Evolutionary conservation across 2,329 filamentous ascomycete species (phyloP), one percentile per base, ranked within the genome.

Genomic region (Hypoxylon sp.): DNA sequence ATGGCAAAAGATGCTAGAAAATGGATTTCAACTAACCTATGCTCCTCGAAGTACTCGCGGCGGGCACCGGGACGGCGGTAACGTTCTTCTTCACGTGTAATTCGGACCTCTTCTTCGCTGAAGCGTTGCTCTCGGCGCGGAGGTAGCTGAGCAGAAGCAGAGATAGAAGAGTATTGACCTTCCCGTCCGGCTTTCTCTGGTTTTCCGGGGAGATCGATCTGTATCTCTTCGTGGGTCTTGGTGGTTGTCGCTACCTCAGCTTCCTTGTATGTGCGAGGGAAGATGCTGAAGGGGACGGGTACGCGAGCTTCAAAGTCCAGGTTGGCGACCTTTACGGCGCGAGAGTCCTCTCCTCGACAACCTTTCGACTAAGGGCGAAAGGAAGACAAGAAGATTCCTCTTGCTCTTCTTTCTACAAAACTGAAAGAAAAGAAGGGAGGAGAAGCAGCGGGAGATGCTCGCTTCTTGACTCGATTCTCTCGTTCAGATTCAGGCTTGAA

Each of bases 291-390:
- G 85, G 95, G 95, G 85, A 98, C 96, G 87, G 95, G 93, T 84
- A 97, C 92, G 84, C 93, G 92, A 85, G 94, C 93, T 92, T 97
- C 94, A 96, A 97, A 97, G 93, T 97, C 94, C 94, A 97, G 94
- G 87, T 93, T 97, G 93, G 85, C 93, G 91, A 91, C 89, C 90
- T 91, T 89, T 84, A 75, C 69, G 75, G 79, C 77, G 78, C 76
- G 75, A 78, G 78, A 80, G 78, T 80, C 74, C 74, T 80, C 79
- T 81, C 78, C 79, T 78, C 75, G 75, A 80, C 79, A 74, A 80
- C 79, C 80, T 80, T 81, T 77, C 78, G 77, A 78, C 72, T 70
- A 70, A 52, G 70, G 61, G 73, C 86, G 85, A 88, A 88, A 89
- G 85, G 86, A 85, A 87, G 85, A 87, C 78, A 80, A 84, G 85